Conservation (phyloP, 2,329 filamentous ascomycete species). For the Alternaria tenuissima region DNA sequence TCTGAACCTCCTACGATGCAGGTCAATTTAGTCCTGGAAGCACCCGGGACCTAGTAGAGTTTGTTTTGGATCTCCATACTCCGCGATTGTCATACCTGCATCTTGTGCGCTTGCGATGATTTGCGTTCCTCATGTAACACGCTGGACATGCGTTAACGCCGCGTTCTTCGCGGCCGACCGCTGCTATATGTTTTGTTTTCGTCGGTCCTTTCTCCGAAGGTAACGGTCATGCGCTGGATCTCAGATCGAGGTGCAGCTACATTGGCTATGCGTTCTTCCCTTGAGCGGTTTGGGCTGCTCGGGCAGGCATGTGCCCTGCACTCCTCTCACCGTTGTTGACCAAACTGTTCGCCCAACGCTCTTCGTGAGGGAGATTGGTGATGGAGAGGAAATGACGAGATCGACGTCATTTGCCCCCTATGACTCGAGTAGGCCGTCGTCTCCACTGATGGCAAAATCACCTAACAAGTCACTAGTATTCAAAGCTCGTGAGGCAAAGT, state of each 20-base stretch:
- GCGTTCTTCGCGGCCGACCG: not conserved
- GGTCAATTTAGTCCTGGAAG: not conserved
- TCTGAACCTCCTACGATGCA: not conserved
- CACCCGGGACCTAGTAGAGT: not conserved
- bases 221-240: not conserved
- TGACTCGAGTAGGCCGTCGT: not conserved
- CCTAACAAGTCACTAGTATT: not conserved
- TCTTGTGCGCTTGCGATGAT: not conserved
- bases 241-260: not conserved
- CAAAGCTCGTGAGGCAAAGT: not conserved
- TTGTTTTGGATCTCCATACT: not conserved
- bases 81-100: not conserved
- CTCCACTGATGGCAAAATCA: not conserved
- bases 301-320: slow-evolving; percentile 1
- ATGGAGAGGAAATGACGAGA: not conserved
- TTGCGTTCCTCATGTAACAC: not conserved
- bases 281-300: not conserved
- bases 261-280: slow-evolving; percentile 1
- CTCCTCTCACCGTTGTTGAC: not conserved
- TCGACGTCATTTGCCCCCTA: not conserved
- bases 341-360: slow-evolving; percentile 6
- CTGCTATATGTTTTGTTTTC: not conserved
- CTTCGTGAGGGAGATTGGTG: not conserved
- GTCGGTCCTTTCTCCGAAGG: not conserved
- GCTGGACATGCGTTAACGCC: not conserved